Evolutionary conservation across 495 filamentous ascomycete genomes (phyloP).

Genomic region (Penicillium paxilli): DNA sequence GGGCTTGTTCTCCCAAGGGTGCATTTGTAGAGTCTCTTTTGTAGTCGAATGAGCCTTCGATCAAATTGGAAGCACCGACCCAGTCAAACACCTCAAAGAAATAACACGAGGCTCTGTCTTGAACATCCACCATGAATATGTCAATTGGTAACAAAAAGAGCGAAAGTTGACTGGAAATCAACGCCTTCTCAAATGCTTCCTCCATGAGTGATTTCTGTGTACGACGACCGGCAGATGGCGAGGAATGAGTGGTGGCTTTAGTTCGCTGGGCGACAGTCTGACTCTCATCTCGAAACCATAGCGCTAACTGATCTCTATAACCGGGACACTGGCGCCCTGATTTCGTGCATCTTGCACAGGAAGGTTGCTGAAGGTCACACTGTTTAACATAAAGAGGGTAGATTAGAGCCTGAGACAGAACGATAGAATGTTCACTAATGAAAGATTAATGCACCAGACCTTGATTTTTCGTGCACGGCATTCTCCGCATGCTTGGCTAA

Average conservation of each 20-base stretch:
- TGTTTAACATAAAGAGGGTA: neutral
- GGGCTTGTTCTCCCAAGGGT: neutral
- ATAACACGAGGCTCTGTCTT: neutral
- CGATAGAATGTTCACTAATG: no score
- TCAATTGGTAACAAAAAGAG: neutral
- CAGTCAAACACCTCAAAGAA: slow-evolving; percentile 1
- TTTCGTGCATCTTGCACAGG: neutral
- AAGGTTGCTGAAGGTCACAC: neutral
- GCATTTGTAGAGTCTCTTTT: neutral
- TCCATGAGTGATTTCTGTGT: slow-evolving; percentile 3
- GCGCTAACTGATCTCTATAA: neutral
- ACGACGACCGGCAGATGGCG: neutral
- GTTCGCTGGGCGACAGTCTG: neutral
- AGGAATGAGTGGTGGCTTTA: neutral
- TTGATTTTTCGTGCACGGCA: slow-evolving; percentile 1
- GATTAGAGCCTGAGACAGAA: no score
- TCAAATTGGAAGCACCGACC: neutral
- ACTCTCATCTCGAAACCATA: neutral
- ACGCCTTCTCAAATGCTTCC: neutral
- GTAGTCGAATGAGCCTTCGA: neutral
- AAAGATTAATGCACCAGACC: neutral
- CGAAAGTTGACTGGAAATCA: neutral
- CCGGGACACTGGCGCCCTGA: neutral
- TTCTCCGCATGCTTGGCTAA: neutral
- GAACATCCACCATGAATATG: neutral